A percentile compares a stretch with the other conserved stretches of the same genome.
Conservation (phyloP, 1,284 basidiomycete species). For the Cutaneotrichosporon daszewskae region DNA sequence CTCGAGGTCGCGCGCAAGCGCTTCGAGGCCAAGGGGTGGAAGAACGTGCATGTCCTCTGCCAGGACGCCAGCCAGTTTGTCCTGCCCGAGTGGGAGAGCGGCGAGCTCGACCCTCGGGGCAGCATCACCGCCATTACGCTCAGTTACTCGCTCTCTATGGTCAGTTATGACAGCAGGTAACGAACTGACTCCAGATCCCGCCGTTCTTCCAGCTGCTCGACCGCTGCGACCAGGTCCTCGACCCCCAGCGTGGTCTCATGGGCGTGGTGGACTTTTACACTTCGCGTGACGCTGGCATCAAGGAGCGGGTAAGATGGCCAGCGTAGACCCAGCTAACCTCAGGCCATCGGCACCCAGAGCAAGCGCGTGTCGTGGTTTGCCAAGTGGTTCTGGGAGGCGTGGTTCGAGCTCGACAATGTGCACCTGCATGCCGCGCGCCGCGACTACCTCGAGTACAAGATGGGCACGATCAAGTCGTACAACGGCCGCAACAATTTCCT, state of each 20-base stretch:
- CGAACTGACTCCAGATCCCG: slow-evolving; percentile 55
- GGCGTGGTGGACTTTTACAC: slow-evolving; percentile 78
- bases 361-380: slow-evolving; percentile 68
- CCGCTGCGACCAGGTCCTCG: slow-evolving; percentile 63
- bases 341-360: slow-evolving; percentile 63
- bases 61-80: slow-evolving; percentile 68
- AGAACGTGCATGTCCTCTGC: slow-evolving; percentile 66
- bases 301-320: slow-evolving; percentile 38
- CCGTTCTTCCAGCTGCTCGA: slow-evolving; percentile 66
- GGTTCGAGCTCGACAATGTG: slow-evolving; percentile 76
- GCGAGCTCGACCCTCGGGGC: slow-evolving; percentile 53
- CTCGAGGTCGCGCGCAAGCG: slow-evolving; percentile 65
- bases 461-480: slow-evolving; percentile 67
- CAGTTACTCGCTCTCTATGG: slow-evolving; percentile 70
- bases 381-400: slow-evolving; percentile 75
- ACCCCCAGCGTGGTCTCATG: slow-evolving; percentile 61
- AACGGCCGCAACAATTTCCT: slow-evolving; percentile 70
- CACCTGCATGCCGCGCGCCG: slow-evolving; percentile 63
- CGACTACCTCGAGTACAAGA: slow-evolving; percentile 74
- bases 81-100: slow-evolving; percentile 58
- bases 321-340: slow-evolving; percentile 7
- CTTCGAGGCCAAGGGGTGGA: slow-evolving; percentile 65
- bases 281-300: slow-evolving; percentile 57
- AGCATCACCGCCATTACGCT: slow-evolving; percentile 61
- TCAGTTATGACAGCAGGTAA: slow-evolving; percentile 26